These are phyloP conservation scores for Aureobasidium musti DNA, from an alignment of 2,329 filamentous ascomycete genomes.

Conservation along the genomic window DNA sequence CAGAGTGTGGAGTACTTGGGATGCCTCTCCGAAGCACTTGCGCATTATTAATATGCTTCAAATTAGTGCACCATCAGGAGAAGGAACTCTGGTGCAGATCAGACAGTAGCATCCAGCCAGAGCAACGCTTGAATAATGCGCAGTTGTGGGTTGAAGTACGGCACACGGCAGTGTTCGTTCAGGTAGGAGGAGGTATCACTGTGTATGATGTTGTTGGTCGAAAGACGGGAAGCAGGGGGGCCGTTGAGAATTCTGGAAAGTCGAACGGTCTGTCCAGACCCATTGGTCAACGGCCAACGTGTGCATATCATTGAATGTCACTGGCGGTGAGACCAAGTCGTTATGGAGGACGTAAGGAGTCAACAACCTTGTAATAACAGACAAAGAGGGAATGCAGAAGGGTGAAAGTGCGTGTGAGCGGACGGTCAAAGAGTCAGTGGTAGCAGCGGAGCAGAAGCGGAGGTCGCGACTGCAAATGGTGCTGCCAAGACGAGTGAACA, in stretches of 20 bases:
- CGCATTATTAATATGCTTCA: neutral
- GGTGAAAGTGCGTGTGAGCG: too few species aligned
- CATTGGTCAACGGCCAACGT: neutral
- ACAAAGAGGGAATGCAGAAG: neutral
- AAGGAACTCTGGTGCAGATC: neutral
- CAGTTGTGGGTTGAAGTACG: too few species aligned
- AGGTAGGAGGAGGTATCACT: neutral
- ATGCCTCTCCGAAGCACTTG: neutral
- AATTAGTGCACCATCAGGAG: neutral
- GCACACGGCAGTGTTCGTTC: neutral
- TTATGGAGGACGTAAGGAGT: neutral
- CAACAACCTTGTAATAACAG: neutral
- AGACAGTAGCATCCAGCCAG: neutral
- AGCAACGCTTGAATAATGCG: neutral
- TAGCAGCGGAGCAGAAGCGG: too few species aligned
- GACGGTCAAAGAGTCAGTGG: neutral
- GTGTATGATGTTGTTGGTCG: neutral
- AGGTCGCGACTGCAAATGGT: too few species aligned
- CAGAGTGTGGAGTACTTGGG: neutral
- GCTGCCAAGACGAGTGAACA: too few species aligned
- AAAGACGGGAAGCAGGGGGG: slow-evolving; percentile 8
- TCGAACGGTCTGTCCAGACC: slow-evolving; percentile 12
- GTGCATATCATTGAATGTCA: neutral
- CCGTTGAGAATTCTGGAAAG: slow-evolving; percentile 9
- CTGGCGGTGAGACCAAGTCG: neutral